Evolutionary conservation across 257 asterid genomes (phyloP).

Genomic region (Osmanthus fragrans): DNA sequence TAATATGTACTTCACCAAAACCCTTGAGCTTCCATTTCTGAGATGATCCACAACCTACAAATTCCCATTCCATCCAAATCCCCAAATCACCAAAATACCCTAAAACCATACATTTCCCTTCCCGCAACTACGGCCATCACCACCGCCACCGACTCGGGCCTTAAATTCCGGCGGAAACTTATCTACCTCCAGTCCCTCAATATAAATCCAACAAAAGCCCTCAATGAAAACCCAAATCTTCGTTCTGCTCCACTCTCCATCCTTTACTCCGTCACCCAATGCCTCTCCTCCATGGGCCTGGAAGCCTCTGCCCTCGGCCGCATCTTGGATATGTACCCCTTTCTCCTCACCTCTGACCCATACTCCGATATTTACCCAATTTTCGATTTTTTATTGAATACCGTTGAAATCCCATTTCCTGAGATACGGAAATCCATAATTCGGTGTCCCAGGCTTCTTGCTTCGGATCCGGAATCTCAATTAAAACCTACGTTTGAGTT

Average conservation of each 20-base stretch:
- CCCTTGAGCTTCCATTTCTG: background rate
- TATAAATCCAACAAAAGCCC: conserved; percentile 60
- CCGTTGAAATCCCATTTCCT: conserved; percentile 51
- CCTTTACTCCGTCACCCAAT: conserved; percentile 52
- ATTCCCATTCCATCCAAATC: conserved; percentile 27
- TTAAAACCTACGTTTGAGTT: conserved; percentile 63
- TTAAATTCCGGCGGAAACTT: conserved; percentile 57
- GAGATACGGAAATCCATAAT: conserved; percentile 52
- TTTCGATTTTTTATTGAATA: conserved; percentile 60
- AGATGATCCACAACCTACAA: conserved; percentile 51
- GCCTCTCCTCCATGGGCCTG: conserved; percentile 78
- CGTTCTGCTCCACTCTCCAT: conserved; percentile 67
- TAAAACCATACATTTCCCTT: conserved; percentile 11
- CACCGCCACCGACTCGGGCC: conserved; percentile 50
- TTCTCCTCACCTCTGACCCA: conserved; percentile 74
- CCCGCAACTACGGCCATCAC: conserved; percentile 1
- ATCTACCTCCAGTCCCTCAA: conserved; percentile 55
- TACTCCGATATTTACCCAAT: conserved; percentile 59
- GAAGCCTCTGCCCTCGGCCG: conserved; percentile 59
- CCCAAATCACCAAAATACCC: conserved; percentile 15
- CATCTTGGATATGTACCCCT: conserved; percentile 80
- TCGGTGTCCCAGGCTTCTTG: conserved; percentile 75
- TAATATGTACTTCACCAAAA: background rate
- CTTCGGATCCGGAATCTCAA: conserved; percentile 50
- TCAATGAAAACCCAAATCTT: conserved; percentile 59